phyloP scores from a whole-genome alignment of 73 alveolate genomes.

The Paramecium primaurelia region DNA sequence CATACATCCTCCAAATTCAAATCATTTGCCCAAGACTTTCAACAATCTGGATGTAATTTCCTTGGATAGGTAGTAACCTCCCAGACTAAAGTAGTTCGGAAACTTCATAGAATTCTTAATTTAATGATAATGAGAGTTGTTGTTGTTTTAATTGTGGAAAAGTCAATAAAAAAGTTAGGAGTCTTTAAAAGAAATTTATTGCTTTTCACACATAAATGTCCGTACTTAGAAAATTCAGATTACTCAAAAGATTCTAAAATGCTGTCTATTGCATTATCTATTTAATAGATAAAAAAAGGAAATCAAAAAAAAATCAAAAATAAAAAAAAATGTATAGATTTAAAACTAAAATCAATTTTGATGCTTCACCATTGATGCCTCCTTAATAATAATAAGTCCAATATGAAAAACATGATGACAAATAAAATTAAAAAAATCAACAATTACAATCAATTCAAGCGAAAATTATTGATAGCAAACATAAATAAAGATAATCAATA shows the following conservation, averaged over 20 bases:
- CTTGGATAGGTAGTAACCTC: not conserved
- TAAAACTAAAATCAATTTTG: not conserved
- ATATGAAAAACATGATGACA: not conserved
- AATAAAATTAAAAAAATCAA: not conserved
- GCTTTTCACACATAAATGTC: not conserved
- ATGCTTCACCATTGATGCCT: not conserved
- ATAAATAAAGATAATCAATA: not conserved
- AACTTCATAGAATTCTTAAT: not conserved
- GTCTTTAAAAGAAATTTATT: not conserved
- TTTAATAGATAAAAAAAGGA: not conserved
- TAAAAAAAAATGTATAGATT: not conserved
- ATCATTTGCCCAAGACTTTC: not conserved
- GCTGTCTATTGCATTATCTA: not conserved
- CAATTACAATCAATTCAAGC: not conserved
- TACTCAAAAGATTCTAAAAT: not conserved
- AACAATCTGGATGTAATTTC: not conserved
- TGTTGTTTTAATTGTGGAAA: not conserved
- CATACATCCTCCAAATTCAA: not conserved
- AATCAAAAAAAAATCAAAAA: not conserved
- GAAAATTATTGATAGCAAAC: not conserved
- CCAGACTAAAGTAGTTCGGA: not conserved
- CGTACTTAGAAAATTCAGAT: not conserved
- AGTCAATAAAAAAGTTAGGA: not conserved
- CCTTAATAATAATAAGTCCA: not conserved
- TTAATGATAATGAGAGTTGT: not conserved